A percentile compares a stretch with the other conserved stretches of the same genome.
Conservation (phyloP, 2,329 filamentous ascomycete species). For the Alternaria atra region DNA sequence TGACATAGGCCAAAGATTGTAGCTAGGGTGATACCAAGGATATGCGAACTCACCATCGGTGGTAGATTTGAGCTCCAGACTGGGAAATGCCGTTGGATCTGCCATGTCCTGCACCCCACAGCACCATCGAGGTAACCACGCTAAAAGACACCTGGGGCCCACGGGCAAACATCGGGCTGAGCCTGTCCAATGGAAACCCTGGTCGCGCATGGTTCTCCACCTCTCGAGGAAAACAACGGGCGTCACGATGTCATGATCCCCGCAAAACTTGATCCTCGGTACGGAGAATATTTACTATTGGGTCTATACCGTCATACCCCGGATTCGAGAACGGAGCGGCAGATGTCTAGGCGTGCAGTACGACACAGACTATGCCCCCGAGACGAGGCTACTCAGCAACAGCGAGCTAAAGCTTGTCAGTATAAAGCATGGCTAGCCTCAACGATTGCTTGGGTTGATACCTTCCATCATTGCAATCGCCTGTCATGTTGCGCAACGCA, state of each 20-base stretch:
- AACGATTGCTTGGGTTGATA: not conserved
- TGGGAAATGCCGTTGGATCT: slow-evolving; percentile 1
- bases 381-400: not conserved
- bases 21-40: not conserved
- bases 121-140: slow-evolving; percentile 3
- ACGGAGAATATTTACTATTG: slow-evolving; percentile 10
- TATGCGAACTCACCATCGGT: not conserved
- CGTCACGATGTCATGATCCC: slow-evolving; percentile 16
- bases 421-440: slow-evolving; percentile 18
- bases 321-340: slow-evolving; percentile 9
- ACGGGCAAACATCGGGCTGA: slow-evolving; percentile 7
- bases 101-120: slow-evolving; percentile 16
- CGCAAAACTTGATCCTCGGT: slow-evolving; percentile 7
- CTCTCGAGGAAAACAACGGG: slow-evolving; percentile 4
- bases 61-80: not conserved
- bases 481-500: slow-evolving; percentile 27
- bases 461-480: not conserved
- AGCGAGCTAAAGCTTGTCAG: not conserved
- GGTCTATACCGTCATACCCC: slow-evolving; percentile 11
- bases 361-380: not conserved
- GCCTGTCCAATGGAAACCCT: slow-evolving; percentile 3
- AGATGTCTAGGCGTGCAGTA: slow-evolving; percentile 8
- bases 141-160: slow-evolving; percentile 3
- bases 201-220: slow-evolving; percentile 1
- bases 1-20: too few relatives aligned